Evolutionary conservation across 202 grass and related monocot species (phyloP), one percentile per base, ranked within the genome.

Genomic region (Setaria viridis): DNA sequence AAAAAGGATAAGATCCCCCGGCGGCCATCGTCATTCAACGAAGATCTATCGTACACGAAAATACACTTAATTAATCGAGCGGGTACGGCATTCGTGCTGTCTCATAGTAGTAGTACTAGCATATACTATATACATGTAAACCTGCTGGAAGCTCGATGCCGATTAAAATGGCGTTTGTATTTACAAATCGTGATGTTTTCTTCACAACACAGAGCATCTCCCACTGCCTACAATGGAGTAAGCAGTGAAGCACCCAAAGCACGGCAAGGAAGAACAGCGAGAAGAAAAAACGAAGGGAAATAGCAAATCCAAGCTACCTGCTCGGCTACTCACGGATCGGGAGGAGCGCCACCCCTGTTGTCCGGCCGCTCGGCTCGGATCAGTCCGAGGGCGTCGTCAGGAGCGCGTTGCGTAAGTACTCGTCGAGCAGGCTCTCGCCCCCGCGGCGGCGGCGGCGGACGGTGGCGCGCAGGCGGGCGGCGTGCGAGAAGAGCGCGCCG

Each of bases 401-500:
- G 15, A 68, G 33, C 50, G 84, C 84, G 74, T 83, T 62, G 60
- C 50, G 84, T 67, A 87, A 43, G 32, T 87, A 54, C 9, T 79
- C 84, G 67, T 79, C 80, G 57, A 33, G 25, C 9, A 0, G 21
- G 15, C 19, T 1, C 0, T 11, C 34, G 4, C 2, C 2, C 8
- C 48, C 48, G 30, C 32, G 21, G 29, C 71, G 72, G 72, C 5
- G 8, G 83, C 65, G 39, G 10, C 75, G 45, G 47, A 70, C 67
- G 72, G 65, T 11, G 16, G 59, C 74, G 50, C 84, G 84, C 60
- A 90, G 68, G 60, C 60, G 67, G n/a, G 84, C 74, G 51, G 63
- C 12, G 68, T 84, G 74, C 51, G 50, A 56, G 39, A 46, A 39
- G 68, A 69, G 42, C 32, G 32, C 59, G 50, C 33, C 73, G 74